These are phyloP conservation scores for Colletotrichum sp. DNA, from an alignment of 2,329 filamentous ascomycete species.

Conservation along the genomic window DNA sequence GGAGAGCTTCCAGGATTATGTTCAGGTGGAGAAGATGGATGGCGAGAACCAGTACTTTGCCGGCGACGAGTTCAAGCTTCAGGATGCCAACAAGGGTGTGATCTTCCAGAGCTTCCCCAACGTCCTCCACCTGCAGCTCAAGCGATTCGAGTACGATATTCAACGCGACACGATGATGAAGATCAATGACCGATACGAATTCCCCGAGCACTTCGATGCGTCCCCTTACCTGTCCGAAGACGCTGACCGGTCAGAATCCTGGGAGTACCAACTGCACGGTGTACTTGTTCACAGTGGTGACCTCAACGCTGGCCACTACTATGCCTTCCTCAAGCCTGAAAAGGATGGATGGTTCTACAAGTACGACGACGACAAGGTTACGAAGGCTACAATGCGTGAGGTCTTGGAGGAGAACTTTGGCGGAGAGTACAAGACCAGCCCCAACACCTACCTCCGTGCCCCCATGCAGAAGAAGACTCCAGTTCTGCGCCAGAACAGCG, in stretches of 20 bases:
- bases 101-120: slow-evolving; percentile 96
- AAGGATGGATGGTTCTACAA: slow-evolving; percentile 96
- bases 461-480: slow-evolving; percentile 60
- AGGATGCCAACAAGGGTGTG: slow-evolving; percentile 96
- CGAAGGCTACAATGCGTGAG: slow-evolving; percentile 88
- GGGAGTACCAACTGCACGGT: slow-evolving; percentile 91
- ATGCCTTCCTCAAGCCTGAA: slow-evolving; percentile 92
- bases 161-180: slow-evolving; percentile 98
- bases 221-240: slow-evolving; percentile 85
- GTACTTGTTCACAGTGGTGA: slow-evolving; percentile 97
- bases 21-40: slow-evolving; percentile 95
- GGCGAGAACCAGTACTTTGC: slow-evolving; percentile 99
- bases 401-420: slow-evolving; percentile 97
- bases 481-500: slow-evolving; percentile 75
- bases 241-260: slow-evolving; percentile 86
- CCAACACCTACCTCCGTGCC: slow-evolving; percentile 46
- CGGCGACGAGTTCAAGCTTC: slow-evolving; percentile 85
- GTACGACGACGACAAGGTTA: slow-evolving; percentile 97
- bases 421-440: slow-evolving; percentile 73
- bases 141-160: slow-evolving; percentile 98
- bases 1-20: slow-evolving; percentile 95
- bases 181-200: slow-evolving; percentile 92
- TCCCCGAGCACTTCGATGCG: slow-evolving; percentile 83
- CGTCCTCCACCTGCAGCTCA: slow-evolving; percentile 92
- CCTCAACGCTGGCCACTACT: slow-evolving; percentile 97